These are phyloP conservation scores for Penicillium coprophilum DNA, from an alignment of 495 filamentous ascomycete species.

Conservation along the genomic window DNA sequence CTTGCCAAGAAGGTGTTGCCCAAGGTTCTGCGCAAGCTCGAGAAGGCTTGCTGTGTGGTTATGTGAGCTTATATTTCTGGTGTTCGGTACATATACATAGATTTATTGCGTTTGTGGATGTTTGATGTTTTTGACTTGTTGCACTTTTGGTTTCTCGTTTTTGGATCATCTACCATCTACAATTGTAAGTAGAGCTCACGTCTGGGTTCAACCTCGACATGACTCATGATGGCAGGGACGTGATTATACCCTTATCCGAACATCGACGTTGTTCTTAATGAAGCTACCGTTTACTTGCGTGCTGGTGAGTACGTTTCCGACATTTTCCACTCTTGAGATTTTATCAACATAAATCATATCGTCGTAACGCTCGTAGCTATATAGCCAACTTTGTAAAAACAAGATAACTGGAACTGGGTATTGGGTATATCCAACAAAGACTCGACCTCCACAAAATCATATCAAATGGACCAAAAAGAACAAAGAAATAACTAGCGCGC, in stretches of 20 bases:
- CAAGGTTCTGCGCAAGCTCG: constrained; percentile 60
- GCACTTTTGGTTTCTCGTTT: neutral
- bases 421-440: constrained; percentile 4
- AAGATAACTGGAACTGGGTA: constrained; percentile 4
- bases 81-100: constrained; percentile 5
- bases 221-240: constrained; percentile 11
- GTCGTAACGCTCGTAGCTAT: constrained; percentile 9
- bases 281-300: constrained; percentile 1
- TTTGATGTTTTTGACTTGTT: neutral
- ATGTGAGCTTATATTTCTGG: constrained; percentile 56
- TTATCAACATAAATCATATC: constrained; percentile 8
- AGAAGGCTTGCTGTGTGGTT: constrained; percentile 71
- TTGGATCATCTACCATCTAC: constrained; percentile 2
- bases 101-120: neutral
- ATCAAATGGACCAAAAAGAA: neutral
- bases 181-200: neutral
- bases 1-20: constrained; percentile 62
- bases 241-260: constrained; percentile 11
- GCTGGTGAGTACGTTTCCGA: neutral
- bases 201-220: constrained; percentile 1
- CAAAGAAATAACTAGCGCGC: neutral
- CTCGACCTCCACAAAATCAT: neutral
- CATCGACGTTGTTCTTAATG: constrained; percentile 10
- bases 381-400: neutral
- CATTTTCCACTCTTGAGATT: neutral